Percentiles rank a stretch among this genome's conserved stretches.
These are phyloP conservation scores for Chloranthus sessilifolius DNA, from an alignment of 164 flowering plant genomes.

Conservation along the genomic window DNA sequence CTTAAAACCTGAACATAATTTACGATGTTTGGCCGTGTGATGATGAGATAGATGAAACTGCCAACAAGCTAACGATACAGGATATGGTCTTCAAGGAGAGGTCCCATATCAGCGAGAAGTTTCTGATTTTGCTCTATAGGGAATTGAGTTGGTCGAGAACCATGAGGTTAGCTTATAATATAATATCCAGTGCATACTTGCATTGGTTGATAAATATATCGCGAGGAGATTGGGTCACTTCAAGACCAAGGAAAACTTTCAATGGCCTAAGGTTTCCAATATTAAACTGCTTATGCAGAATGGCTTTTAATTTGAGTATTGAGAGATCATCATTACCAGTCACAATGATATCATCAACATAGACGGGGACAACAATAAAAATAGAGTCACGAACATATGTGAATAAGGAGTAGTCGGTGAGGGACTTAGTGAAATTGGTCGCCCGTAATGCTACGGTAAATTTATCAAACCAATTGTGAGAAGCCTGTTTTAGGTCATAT, in stretches of 20 bases:
- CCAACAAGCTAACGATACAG: background rate
- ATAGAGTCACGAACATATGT: background rate
- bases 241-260: conserved; percentile 1
- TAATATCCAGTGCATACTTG: background rate
- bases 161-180: background rate
- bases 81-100: background rate
- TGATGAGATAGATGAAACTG: too few species aligned
- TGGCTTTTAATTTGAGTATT: background rate
- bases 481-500: conserved; percentile 6
- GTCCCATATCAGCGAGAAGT: background rate
- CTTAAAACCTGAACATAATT: background rate
- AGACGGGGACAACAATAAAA: background rate
- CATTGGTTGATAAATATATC: background rate
- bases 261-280: background rate
- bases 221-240: background rate
- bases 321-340: background rate
- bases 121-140: background rate
- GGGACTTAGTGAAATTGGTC: background rate
- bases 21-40: background rate
- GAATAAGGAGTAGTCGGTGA: background rate
- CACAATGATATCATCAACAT: background rate
- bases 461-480: conserved; percentile 4
- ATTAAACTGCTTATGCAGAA: background rate
- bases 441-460: background rate
- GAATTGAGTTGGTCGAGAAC: background rate